Conservation (phyloP, 768 basidiomycete genomes). For the Rubroboletus satanas region DNA sequence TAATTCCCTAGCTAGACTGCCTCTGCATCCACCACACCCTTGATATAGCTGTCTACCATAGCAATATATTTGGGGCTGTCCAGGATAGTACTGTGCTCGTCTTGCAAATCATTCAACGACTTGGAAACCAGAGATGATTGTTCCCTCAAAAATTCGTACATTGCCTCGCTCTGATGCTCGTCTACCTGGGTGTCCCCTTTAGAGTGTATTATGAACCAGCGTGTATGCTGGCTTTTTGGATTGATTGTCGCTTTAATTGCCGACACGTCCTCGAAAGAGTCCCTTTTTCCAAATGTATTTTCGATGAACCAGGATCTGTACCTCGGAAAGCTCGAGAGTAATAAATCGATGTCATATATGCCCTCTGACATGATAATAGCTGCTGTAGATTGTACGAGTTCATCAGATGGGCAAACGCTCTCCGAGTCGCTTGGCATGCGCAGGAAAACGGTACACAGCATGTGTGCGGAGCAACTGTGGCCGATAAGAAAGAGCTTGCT, state of each 20-base stretch:
- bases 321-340: constrained; percentile 60
- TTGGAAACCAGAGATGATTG: constrained; percentile 27
- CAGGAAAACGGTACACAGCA: constrained; percentile 68
- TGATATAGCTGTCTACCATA: constrained; percentile 44
- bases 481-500: constrained; percentile 57
- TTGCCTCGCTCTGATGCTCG: constrained; percentile 52
- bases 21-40: constrained; percentile 2
- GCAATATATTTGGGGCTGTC: constrained; percentile 39
- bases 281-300: constrained; percentile 51
- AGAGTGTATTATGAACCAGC: constrained; percentile 77
- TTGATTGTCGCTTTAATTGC: constrained; percentile 40
- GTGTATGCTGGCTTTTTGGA: constrained; percentile 33
- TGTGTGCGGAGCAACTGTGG: constrained; percentile 83
- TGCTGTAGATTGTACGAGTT: constrained; percentile 43
- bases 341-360: constrained; percentile 68
- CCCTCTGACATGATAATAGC: constrained; percentile 70
- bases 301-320: constrained; percentile 72
- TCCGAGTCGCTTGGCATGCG: constrained; percentile 33
- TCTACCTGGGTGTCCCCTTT: constrained; percentile 68
- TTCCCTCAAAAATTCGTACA: constrained; percentile 50
- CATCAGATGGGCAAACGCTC: constrained; percentile 40
- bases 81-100: constrained; percentile 56
- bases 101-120: constrained; percentile 40
- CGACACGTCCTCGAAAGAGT: constrained; percentile 49
- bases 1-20: constrained; percentile 1